Conservation (phyloP, 1,284 basidiomycete species). For the Garcileccinum viscosum region DNA sequence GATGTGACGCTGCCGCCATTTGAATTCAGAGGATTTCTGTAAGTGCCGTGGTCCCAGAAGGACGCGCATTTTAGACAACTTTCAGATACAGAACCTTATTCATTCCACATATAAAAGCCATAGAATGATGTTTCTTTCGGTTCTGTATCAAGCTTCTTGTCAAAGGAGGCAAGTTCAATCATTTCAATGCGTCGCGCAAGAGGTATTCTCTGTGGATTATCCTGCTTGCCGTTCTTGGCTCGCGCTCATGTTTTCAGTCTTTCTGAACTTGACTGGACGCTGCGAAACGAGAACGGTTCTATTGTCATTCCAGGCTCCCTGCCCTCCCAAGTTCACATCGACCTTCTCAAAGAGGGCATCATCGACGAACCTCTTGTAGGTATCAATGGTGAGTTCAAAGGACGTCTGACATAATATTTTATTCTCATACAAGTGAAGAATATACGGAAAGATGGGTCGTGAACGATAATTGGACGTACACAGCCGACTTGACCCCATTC, state of each 20-base stretch:
- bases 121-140: no score
- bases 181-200: no score
- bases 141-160: no score
- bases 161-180: no score
- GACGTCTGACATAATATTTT: no score
- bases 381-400: slow-evolving; percentile 10
- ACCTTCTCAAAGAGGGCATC: slow-evolving; percentile 21
- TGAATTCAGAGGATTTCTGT: no score
- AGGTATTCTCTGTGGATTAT: neutral
- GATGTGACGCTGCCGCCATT: no score
- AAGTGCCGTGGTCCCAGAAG: no score
- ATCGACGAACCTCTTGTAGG: slow-evolving; percentile 16
- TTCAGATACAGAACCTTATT: no score
- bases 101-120: no score
- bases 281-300: slow-evolving; percentile 19
- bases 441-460: neutral
- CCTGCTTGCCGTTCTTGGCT: neutral
- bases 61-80: no score
- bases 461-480: slow-evolving; percentile 2
- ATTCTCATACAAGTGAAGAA: slow-evolving; percentile 40
- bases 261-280: slow-evolving; percentile 14
- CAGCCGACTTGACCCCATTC: slow-evolving; percentile 56
- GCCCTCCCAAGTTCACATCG: slow-evolving; percentile 17
- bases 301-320: slow-evolving; percentile 20
- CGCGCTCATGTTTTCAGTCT: neutral